Conservation (phyloP, 352 stramenopile genomes). For the Globisporangium splendens region DNA sequence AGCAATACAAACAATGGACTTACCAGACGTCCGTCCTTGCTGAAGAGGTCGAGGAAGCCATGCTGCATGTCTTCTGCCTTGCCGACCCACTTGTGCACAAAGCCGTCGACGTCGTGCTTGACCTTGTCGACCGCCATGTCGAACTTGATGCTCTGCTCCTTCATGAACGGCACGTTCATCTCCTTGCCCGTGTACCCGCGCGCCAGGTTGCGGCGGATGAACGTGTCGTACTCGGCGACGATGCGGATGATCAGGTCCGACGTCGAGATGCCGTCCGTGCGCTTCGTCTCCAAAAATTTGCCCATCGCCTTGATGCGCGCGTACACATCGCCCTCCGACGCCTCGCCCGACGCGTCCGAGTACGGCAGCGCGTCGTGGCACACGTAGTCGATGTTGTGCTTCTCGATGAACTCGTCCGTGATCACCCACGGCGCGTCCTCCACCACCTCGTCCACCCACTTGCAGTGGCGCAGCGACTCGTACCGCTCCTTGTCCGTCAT, state of each 20-base stretch:
- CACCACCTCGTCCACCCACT: slow-evolving; percentile 86
- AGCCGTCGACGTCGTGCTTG: slow-evolving; percentile 71
- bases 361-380: slow-evolving; percentile 88
- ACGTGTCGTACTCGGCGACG: slow-evolving; percentile 91
- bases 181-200: slow-evolving; percentile 89
- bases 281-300: slow-evolving; percentile 16
- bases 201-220: slow-evolving; percentile 87
- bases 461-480: slow-evolving; percentile 17
- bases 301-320: too few species aligned
- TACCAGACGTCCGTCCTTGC: slow-evolving; percentile 73
- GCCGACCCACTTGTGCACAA: slow-evolving; percentile 75
- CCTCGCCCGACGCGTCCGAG: slow-evolving; percentile 66
- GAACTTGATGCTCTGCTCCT: slow-evolving; percentile 87
- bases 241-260: slow-evolving; percentile 90
- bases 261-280: slow-evolving; percentile 87
- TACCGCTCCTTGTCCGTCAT: too few species aligned
- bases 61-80: slow-evolving; percentile 82
- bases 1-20: slow-evolving; percentile 2
- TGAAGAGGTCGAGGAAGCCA: slow-evolving; percentile 74
- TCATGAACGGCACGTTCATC: slow-evolving; percentile 90
- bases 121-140: slow-evolving; percentile 85
- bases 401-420: slow-evolving; percentile 77
- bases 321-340: slow-evolving; percentile 21
- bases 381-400: slow-evolving; percentile 87
- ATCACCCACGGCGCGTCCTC: slow-evolving; percentile 87